A percentile compares a stretch with the other conserved stretches of the same genome.
Evolutionary conservation across 495 filamentous ascomycete species (phyloP).

Genomic region (Tuber aestivum): DNA sequence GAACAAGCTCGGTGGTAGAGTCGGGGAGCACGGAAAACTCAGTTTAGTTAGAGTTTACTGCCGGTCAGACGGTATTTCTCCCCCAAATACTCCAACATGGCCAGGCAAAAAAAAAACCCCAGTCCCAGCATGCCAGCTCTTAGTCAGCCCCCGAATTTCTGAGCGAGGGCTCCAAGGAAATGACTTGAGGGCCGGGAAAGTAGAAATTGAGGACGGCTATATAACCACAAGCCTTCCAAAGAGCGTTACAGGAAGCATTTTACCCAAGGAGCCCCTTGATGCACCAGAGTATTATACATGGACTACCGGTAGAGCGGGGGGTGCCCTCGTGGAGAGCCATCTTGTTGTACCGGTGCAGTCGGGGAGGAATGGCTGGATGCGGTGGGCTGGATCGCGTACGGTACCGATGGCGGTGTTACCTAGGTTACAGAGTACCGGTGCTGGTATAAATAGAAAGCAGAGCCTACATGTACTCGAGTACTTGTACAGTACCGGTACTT

Average conservation of each 20-base stretch:
- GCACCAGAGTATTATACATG: constrained; percentile 52
- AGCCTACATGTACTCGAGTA: background rate
- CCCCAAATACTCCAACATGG: background rate
- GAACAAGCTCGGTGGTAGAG: constrained; percentile 53
- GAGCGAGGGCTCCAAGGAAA: constrained; percentile 51
- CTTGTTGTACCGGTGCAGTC: constrained; percentile 5
- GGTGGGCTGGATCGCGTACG: background rate
- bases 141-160: constrained; percentile 53
- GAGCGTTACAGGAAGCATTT: constrained; percentile 46
- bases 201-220: constrained; percentile 40
- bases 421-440: no score
- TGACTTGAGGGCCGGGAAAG: constrained; percentile 55
- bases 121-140: constrained; percentile 60
- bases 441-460: no score
- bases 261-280: constrained; percentile 44
- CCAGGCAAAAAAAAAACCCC: constrained; percentile 40
- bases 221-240: constrained; percentile 49
- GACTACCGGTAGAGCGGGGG: constrained; percentile 46
- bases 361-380: background rate
- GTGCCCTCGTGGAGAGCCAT: constrained; percentile 42
- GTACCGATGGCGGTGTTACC: background rate
- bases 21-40: constrained; percentile 60
- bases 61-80: constrained; percentile 50
- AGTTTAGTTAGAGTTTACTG: constrained; percentile 61
- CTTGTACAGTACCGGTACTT: background rate